Evolutionary conservation across 495 filamentous ascomycete species (phyloP).

Genomic region (Aspergillus indologenus): DNA sequence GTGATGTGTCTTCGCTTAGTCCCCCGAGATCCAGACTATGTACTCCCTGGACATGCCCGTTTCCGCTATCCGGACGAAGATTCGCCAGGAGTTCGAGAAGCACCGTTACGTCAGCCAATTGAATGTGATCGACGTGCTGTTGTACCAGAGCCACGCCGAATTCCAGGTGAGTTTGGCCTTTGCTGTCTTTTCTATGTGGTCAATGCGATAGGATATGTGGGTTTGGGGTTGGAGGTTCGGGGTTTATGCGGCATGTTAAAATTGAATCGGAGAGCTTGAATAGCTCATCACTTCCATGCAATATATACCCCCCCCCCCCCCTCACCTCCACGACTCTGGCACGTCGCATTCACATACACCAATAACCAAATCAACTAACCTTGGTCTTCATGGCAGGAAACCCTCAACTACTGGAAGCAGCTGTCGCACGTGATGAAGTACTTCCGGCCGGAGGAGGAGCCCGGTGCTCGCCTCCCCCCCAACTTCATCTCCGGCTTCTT

Average conservation of each 20-base stretch:
- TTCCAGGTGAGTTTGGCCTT: conserved; percentile 60
- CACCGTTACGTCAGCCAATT: conserved; percentile 91
- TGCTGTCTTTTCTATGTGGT: no score
- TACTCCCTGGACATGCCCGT: conserved; percentile 89
- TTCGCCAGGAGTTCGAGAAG: conserved; percentile 96
- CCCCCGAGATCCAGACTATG: conserved; percentile 93
- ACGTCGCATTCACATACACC: background rate
- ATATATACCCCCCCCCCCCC: background rate
- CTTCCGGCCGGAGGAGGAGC: conserved; percentile 87
- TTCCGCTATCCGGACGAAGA: conserved; percentile 83
- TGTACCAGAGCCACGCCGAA: conserved; percentile 84
- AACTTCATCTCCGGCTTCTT: conserved; percentile 93
- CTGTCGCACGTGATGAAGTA: conserved; percentile 94
- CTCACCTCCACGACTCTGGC: no score
- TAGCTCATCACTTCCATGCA: background rate
- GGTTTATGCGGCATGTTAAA: background rate
- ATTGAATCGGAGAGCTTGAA: background rate
- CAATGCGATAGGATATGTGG: no score
- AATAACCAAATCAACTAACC: conserved; percentile 3
- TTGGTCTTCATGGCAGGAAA: conserved; percentile 64
- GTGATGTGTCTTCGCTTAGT: conserved; percentile 50
- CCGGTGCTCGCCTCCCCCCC: conserved; percentile 69
- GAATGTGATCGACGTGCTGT: conserved; percentile 78
- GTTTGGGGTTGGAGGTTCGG: background rate
- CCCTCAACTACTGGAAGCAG: conserved; percentile 99